Base-by-base conservation (phyloP, 192 early-diverging fungal species). In the Entrophospora sp. region DNA sequence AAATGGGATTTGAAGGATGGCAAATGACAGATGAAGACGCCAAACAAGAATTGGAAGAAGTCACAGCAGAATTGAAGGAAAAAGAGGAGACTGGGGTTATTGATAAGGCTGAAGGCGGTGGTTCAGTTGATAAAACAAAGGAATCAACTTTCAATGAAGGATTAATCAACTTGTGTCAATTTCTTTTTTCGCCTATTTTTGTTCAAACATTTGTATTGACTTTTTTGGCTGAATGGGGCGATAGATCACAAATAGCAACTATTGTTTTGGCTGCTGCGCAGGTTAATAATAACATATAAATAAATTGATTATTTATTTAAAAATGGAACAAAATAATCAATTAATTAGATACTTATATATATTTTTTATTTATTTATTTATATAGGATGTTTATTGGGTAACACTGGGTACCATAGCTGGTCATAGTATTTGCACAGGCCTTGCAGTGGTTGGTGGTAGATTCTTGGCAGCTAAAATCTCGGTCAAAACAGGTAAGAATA, bases 221-320 rank as follows among this genome's bases (percentile, higher is more conserved):
- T 37, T 99, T 99, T 67, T 64, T 99, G 63, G 97, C 91, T 40
- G 97, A 99, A 71, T 99, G 95, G 94, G 95, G 94, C 13, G 94
- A 98, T 73, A 84, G 94, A 25, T 94, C 91, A 61, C 95, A 99
- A 76, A 90, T 97, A 63, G 88, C 93, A 2, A 97, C 96, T 1
- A 93, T 98, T 71, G 96, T 93, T 34, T 76, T 98, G 59, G 94
- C 92, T 43, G 94, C 93, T 18, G 91, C 96, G n/a, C 83, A 87
- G 67, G 84, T 86, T 78, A 70, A 69, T 67, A 32, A 40, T 28
- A n/a, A n/a, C n/a, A n/a, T 36, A 18, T 38, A 42, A 9, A 37
- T 67, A 24, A 14, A 59, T 25, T 27, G 13, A n/a, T 49, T 34
- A 20, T 38, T 22, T 27, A 20, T 44, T 18, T 42, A 25, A n/a